Evolutionary conservation across 2,329 filamentous ascomycete species (phyloP), one percentile per base, ranked within the genome.

Genomic region (Teratosphaeria pseudoeucalypti): DNA sequence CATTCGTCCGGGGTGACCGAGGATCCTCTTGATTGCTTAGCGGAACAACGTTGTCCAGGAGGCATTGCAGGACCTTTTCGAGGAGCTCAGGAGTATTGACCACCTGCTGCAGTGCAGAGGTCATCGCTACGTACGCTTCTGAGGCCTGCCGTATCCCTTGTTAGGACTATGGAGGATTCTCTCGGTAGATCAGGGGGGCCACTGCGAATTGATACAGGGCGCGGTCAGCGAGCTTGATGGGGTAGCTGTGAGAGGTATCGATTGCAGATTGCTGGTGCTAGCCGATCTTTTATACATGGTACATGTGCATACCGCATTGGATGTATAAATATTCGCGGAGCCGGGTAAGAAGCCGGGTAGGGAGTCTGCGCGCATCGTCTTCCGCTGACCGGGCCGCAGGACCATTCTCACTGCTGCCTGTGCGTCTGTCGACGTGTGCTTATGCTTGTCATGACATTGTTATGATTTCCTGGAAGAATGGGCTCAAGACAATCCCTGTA

Each of bases 71-170:
- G 37, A 66, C 62, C n/a, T 63, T 34, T 47, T 68, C 66, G 11
- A 67, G 60, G 2, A 68, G 60, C 52, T 68, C 66, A 1, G 66
- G 55, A 23, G 62, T 66, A 52, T 59, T 61, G 54, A 68, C 62
- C 23, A 60, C 58, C 26, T 58, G 62, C 34, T 61, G 53, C 19
- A 12, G 10, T 37, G 53, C 52, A 14, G 52, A 29, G 14, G 53
- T 14, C 53, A 54, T 54, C n/a, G n/a, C n/a, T n/a, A n/a, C n/a
- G n/a, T 53, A 37, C 53, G 53, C 1, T 49, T 23, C 43, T 23
- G 29, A 6, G 29, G 29, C 29, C 29, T 32, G 29, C 29, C 2
- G 29, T 3, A 32, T 7, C 29, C 29, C 29, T 32, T 32, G 29
- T 32, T 3, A 32, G 29, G 29, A 3, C 29, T 32, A 23, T 32